Conservation (phyloP, 2,329 filamentous ascomycete species). For the Leptographium flavum region DNA sequence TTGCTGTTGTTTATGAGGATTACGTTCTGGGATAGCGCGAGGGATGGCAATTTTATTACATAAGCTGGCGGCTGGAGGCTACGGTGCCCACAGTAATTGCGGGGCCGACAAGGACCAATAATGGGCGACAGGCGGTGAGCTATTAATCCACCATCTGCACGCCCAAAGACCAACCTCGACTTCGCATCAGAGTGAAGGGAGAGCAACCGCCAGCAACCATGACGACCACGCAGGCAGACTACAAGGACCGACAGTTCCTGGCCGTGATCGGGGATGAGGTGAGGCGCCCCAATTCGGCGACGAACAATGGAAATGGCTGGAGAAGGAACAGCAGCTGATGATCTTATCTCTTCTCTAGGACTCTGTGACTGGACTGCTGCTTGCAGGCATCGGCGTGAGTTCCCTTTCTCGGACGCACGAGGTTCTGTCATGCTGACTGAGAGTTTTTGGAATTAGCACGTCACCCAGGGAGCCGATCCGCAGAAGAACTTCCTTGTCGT, state of each 20-base stretch:
- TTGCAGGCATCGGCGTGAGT: slow-evolving; percentile 83
- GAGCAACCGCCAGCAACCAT: neutral
- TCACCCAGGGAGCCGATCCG: slow-evolving; percentile 72
- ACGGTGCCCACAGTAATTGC: neutral
- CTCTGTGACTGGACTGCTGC: slow-evolving; percentile 86
- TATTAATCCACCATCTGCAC: neutral
- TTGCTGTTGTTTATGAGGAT: neutral
- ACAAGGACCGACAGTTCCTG: slow-evolving; percentile 84
- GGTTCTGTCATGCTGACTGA: neutral
- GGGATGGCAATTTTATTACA: neutral
- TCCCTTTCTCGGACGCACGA: neutral
- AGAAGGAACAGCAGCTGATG: neutral
- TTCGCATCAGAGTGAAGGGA: neutral
- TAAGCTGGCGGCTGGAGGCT: neutral
- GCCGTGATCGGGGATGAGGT: slow-evolving; percentile 98
- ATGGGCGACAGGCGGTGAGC: neutral
- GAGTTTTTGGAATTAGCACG: slow-evolving; percentile 46
- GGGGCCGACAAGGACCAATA: neutral
- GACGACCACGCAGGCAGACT: slow-evolving; percentile 32
- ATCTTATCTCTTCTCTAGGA: slow-evolving; percentile 39
- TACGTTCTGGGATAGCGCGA: neutral
- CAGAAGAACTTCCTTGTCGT: slow-evolving; percentile 98
- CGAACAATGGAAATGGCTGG: too few relatives aligned
- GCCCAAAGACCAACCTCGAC: neutral
- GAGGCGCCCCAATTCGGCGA: slow-evolving; percentile 10